Base-by-base conservation (phyloP, 2,329 filamentous ascomycete species). In the Microsporum canis region DNA sequence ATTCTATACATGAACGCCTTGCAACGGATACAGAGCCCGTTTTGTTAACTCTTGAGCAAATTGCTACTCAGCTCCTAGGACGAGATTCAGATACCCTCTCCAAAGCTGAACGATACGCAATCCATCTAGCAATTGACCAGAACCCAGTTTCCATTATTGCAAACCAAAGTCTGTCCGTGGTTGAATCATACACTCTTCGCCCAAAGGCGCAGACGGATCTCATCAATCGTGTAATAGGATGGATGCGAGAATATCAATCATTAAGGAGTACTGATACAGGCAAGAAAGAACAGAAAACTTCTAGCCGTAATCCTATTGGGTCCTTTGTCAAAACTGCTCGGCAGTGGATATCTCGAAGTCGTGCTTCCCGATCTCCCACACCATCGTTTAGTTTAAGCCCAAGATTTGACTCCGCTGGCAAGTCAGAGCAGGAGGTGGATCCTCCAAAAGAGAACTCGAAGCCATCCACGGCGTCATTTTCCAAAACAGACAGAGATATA, bases 211-310 rank as follows among this genome's bases (percentile, higher is more conserved):
- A 83, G 43, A 76, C 80, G 1, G 67, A 72, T 17, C 69, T 75
- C 12, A 72, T 84, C 6, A 73, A 80, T 43, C 73, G 74, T 23
- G 82, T 85, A 3, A 74, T 76, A 12, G 68, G 72, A 14, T 86
- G 84, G 84, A 74, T 84, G 27, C 78, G 82, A 57, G 76, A 80
- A 57, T 82, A 80, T 70, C 78, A 80, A 63, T 78, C 85, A 59
- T 73, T 79, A 59, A 71, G 78, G 58, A 71, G 74, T 12, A 66
- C 69, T 39, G 29, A 5, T 14, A 36, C 8, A 10, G 39, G 10
- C 1, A 27, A 29, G 27, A 43, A 59, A 7, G 38, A 29, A 56
- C 49, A 55, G 8, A 58, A 31, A 3, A n/a, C 33, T 14, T n/a
- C 29, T 10, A 8, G 27, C 4, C 33, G 67, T 23, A 73, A 77